Conservation (phyloP, 2,329 filamentous ascomycete genomes). For the Aspergillus awamori region DNA sequence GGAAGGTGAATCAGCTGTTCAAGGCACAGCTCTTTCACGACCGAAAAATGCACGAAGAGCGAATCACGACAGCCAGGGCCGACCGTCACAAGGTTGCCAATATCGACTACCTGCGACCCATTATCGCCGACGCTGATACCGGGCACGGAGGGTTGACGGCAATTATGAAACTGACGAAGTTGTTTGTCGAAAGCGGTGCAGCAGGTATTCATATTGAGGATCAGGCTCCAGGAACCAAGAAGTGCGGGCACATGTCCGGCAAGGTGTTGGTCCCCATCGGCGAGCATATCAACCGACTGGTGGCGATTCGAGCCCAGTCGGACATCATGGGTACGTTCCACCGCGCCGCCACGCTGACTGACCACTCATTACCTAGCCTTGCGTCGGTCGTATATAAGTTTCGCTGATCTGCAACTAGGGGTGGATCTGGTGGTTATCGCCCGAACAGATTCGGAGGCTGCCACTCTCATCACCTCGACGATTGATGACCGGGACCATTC, state of each 20-base stretch:
- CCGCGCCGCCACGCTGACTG: constrained; percentile 51
- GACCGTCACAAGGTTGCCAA: constrained; percentile 75
- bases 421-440: constrained; percentile 80
- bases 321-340: constrained; percentile 85
- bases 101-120: constrained; percentile 90
- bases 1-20: constrained; percentile 97
- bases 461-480: constrained; percentile 93
- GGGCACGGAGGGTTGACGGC: constrained; percentile 97
- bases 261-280: constrained; percentile 96
- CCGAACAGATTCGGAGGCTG: constrained; percentile 95
- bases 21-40: constrained; percentile 99
- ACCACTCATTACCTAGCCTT: too few relatives aligned
- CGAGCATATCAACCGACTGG: constrained; percentile 97
- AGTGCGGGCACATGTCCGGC: constrained; percentile 99
- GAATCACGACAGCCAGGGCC: constrained; percentile 72
- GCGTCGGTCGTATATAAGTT: too few relatives aligned
- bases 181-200: constrained; percentile 94
- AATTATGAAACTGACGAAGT: constrained; percentile 98
- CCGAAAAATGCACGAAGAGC: constrained; percentile 96
- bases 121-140: constrained; percentile 95
- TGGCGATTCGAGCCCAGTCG: constrained; percentile 94
- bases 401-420: too few relatives aligned
- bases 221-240: constrained; percentile 97
- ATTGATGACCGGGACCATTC: constrained; percentile 94
- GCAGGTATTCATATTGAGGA: constrained; percentile 99